phyloP scores from a whole-genome alignment of 805 yeast species.

The Ogataea henricii region DNA sequence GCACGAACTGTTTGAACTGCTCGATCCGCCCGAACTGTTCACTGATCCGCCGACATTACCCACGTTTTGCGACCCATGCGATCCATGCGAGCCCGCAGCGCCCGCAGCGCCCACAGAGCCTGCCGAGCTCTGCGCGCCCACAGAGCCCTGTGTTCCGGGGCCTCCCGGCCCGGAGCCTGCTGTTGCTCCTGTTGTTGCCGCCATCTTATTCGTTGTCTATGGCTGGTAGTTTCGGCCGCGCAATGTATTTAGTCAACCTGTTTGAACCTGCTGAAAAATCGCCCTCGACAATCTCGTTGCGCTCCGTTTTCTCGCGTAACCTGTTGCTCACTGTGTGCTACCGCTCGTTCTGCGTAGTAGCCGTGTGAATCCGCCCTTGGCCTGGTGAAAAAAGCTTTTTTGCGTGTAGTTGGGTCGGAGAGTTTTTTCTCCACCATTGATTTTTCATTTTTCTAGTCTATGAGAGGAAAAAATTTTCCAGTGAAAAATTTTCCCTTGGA shows the following conservation, averaged over 20 bases:
- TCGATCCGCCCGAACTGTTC: slow-evolving; percentile 7
- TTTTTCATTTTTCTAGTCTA: slow-evolving; percentile 6
- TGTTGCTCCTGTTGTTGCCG: slow-evolving; percentile 1
- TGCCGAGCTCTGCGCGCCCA: not conserved
- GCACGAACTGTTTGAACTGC: slow-evolving; percentile 36
- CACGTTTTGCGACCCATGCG: too few relatives aligned
- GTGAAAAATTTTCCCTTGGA: slow-evolving; percentile 5
- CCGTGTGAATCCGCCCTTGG: not conserved
- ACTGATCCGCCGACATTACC: not conserved
- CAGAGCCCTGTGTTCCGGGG: too few relatives aligned
- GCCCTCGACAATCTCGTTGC: not conserved
- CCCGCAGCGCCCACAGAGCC: not conserved
- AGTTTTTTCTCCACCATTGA: slow-evolving; percentile 2
- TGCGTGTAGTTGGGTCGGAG: slow-evolving; percentile 4
- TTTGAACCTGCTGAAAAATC: slow-evolving; percentile 2
- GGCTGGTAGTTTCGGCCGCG: slow-evolving; percentile 1
- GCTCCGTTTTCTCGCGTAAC: not conserved
- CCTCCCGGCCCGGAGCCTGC: slow-evolving; percentile 1
- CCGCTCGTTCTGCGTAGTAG: slow-evolving; percentile 2
- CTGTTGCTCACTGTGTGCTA: slow-evolving; percentile 5
- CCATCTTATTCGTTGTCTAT: not conserved
- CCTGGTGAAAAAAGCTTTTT: slow-evolving; percentile 2
- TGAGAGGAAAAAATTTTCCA: slow-evolving; percentile 18
- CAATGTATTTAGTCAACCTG: not conserved
- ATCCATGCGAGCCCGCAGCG: too few relatives aligned